Conservation (phyloP, 2,329 filamentous ascomycete species). For the Huntiella bhutanensis region DNA sequence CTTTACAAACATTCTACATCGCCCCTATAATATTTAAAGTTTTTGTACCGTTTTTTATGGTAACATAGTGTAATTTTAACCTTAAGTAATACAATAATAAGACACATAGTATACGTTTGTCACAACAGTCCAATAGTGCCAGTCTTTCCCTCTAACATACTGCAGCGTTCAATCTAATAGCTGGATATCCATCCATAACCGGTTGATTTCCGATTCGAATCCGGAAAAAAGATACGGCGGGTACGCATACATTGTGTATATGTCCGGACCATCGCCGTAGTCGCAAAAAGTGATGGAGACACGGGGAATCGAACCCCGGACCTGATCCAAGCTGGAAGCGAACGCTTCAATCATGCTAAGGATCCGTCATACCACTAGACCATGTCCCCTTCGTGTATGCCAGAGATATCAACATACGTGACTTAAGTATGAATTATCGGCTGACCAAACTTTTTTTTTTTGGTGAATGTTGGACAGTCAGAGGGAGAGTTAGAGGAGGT, state of each 20-base stretch:
- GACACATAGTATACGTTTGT: not conserved
- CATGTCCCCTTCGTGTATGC: not conserved
- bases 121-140: not conserved
- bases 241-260: not conserved
- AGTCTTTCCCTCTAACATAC: not conserved
- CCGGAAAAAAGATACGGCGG: not conserved
- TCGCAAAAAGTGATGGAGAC: conserved; percentile 4
- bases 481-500: too few relatives aligned
- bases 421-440: too few relatives aligned
- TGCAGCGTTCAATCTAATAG: not conserved
- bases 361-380: conserved; percentile 5
- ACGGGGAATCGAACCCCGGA: conserved; percentile 12
- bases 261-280: not conserved
- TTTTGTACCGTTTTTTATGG: too few relatives aligned
- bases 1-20: too few relatives aligned
- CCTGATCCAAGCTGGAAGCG: conserved; percentile 8
- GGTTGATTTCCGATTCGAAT: not conserved
- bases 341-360: conserved; percentile 2
- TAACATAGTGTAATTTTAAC: too few relatives aligned
- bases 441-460: too few relatives aligned
- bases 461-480: too few relatives aligned
- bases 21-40: too few relatives aligned
- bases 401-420: too few relatives aligned
- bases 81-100: too few relatives aligned
- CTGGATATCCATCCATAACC: not conserved